Base-by-base conservation (phyloP, 2,329 filamentous ascomycete species). In the Botrytis elliptica region DNA sequence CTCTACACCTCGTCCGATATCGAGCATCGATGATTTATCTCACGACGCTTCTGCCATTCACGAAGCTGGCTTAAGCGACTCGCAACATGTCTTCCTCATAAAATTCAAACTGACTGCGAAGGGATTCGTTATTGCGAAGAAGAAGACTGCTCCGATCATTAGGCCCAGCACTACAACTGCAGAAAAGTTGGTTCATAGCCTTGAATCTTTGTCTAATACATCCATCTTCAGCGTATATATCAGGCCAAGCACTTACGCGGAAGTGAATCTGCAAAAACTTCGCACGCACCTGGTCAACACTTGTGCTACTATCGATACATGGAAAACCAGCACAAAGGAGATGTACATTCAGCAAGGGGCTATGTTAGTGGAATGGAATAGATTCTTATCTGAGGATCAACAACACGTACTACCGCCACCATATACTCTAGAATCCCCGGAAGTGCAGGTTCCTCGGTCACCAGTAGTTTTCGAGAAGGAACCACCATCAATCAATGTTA, bases 401-500 rank as follows among this genome's bases (percentile, higher is more conserved):
- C n/a, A 57, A 57, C 6, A 18, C 14, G 52, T 59, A 59, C 29
- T 36, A 36, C 29, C 18, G 29, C 42, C 42, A 67, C 29, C 44
- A 49, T 67, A 67, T 67, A 67, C 20, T 29, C 10, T 29, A 33
- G 22, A 33, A 5, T 67, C 65, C 18, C n/a, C 65, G 40, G 65
- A 67, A 67, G 65, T 67, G 44, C 44, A 68, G 33, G 46, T 68
- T 29, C 20, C 65, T 55, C 10, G 65, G 22, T 57, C 49, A 57
- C 66, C 49, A 29, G 55, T 55, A 33, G n/a, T 40, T 52, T 38
- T 38, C 9, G 33, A 38, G 38, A 40, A n/a, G 44, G 33, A 36
- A 16, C 9, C 18, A 16, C 16, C 16, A 22, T 22, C n/a, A 33
- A 33, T 65, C 38, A 46, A 46, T 33, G 33, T 38, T 22, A 33